Conservation (phyloP, 208 protist species). For the Leishmania lainsoni region DNA sequence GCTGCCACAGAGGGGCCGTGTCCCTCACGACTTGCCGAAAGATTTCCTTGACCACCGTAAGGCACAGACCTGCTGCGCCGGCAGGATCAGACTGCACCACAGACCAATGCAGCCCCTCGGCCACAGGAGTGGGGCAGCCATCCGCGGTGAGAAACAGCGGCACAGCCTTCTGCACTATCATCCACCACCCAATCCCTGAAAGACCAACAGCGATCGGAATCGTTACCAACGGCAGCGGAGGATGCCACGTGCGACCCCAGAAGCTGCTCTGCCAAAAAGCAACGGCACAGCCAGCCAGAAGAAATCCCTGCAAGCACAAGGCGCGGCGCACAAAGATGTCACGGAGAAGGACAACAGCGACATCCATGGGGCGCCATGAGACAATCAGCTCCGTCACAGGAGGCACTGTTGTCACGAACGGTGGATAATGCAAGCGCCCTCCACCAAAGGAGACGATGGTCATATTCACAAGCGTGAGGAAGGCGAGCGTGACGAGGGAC, state of each 20-base stretch:
- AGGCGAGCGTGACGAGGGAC: slow-evolving; percentile 30
- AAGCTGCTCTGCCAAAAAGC: slow-evolving; percentile 45
- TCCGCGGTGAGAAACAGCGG: slow-evolving; percentile 35
- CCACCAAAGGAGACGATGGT: slow-evolving; percentile 56
- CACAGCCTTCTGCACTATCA: slow-evolving; percentile 27
- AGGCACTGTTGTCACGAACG: slow-evolving; percentile 59
- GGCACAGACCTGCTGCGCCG: slow-evolving; percentile 26
- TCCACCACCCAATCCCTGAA: slow-evolving; percentile 48
- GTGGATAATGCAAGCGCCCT: slow-evolving; percentile 47
- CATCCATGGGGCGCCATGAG: slow-evolving; percentile 4
- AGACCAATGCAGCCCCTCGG: slow-evolving; percentile 22
- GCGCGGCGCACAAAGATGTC: slow-evolving; percentile 28
- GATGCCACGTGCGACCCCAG: slow-evolving; percentile 62
- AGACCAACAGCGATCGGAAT: slow-evolving; percentile 60
- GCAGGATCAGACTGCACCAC: slow-evolving; percentile 29
- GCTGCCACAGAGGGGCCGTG: slow-evolving; percentile 18
- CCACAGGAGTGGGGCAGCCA: slow-evolving; percentile 23
- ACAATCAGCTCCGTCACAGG: slow-evolving; percentile 38
- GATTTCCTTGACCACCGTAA: slow-evolving; percentile 32
- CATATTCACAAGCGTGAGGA: slow-evolving; percentile 56
- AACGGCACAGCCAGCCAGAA: slow-evolving; percentile 59
- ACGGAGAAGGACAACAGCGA: slow-evolving; percentile 16
- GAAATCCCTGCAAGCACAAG: slow-evolving; percentile 55
- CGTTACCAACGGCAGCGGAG: slow-evolving; percentile 69
- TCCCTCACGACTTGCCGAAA: slow-evolving; percentile 24